A percentile compares a stretch with the other conserved stretches of the same genome.
These are phyloP conservation scores for Psidium friedrichsthalianum DNA, from an alignment of 345 rosid species.

Conservation along the genomic window DNA sequence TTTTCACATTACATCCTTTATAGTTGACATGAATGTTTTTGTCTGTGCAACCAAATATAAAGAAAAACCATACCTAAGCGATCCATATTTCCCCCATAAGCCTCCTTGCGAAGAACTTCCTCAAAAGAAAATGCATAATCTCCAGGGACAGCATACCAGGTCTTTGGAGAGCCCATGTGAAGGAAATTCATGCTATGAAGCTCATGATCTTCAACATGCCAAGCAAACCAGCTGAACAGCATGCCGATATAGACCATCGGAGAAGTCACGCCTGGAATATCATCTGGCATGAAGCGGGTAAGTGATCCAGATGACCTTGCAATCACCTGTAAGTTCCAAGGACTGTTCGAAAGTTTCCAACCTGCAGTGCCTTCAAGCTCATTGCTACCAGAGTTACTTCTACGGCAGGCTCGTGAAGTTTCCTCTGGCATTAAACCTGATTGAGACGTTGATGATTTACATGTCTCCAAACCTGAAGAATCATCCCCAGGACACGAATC, in stretches of 20 bases:
- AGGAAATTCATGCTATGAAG: constrained; percentile 99
- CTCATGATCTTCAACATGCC: constrained; percentile 99
- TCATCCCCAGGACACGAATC: constrained; percentile 13
- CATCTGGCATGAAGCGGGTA: constrained; percentile 99
- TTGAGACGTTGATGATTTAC: constrained; percentile 12
- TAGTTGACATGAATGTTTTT: not conserved
- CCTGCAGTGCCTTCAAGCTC: constrained; percentile 92
- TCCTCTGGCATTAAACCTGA: constrained; percentile 17
- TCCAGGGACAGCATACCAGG: constrained; percentile 96
- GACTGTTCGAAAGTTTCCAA: constrained; percentile 98
- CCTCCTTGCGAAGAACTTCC: constrained; percentile 70
- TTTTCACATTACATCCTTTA: not conserved
- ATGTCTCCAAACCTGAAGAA: constrained; percentile 9
- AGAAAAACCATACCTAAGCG: constrained; percentile 46
- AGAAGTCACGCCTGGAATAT: constrained; percentile 97
- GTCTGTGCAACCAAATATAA: not conserved
- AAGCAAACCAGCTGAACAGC: constrained; percentile 99
- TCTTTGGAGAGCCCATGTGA: constrained; percentile 89
- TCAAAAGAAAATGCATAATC: constrained; percentile 85
- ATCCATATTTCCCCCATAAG: constrained; percentile 75
- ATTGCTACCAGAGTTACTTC: constrained; percentile 24
- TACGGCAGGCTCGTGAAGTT: constrained; percentile 24
- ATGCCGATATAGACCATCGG: constrained; percentile 97
- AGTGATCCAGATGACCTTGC: constrained; percentile 97
- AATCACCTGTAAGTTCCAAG: constrained; percentile 94